Conservation (phyloP, 768 basidiomycete genomes). For the Rhizopogon sp. region DNA sequence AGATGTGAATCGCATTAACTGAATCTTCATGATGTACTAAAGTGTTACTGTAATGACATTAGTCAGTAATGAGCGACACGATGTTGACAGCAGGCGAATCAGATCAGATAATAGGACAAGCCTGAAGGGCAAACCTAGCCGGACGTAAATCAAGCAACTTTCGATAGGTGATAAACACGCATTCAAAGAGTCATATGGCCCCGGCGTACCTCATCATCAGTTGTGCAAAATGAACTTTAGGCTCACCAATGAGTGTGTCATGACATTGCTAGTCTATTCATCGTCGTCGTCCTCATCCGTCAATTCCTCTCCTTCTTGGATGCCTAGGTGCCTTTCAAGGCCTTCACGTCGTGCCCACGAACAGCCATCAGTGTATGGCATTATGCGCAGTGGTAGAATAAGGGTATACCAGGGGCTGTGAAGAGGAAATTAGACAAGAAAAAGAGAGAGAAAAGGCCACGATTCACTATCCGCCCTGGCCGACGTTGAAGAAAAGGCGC, state of each 20-base stretch:
- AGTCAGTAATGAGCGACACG: not conserved
- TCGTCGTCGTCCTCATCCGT: slow-evolving; percentile 72
- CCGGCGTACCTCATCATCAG: slow-evolving; percentile 61
- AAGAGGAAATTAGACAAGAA: not conserved
- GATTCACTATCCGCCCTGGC: slow-evolving; percentile 75
- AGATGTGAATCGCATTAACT: not conserved
- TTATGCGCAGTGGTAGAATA: slow-evolving; percentile 73
- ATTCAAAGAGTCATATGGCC: slow-evolving; percentile 79
- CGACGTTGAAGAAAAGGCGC: slow-evolving; percentile 83
- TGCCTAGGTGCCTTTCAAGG: slow-evolving; percentile 53
- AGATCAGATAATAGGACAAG: not conserved
- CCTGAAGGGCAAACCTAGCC: slow-evolving; percentile 31
- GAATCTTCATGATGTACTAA: not conserved
- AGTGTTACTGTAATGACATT: not conserved
- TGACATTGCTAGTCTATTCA: slow-evolving; percentile 12
- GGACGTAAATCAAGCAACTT: slow-evolving; percentile 59
- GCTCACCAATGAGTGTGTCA: slow-evolving; percentile 7
- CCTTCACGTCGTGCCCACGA: slow-evolving; percentile 73
- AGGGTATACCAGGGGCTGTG: slow-evolving; percentile 71
- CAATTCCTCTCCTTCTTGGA: slow-evolving; percentile 77
- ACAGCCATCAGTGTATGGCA: slow-evolving; percentile 82
- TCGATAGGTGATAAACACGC: slow-evolving; percentile 32
- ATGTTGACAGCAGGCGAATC: not conserved
- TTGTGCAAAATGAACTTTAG: not conserved
- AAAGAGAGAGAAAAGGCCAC: not conserved